Percentiles rank a stretch among this genome's conserved stretches.
phyloP scores from a whole-genome alignment of 225 moss, liverwort and hornwort genomes.

The Marchantia polymorpha region DNA sequence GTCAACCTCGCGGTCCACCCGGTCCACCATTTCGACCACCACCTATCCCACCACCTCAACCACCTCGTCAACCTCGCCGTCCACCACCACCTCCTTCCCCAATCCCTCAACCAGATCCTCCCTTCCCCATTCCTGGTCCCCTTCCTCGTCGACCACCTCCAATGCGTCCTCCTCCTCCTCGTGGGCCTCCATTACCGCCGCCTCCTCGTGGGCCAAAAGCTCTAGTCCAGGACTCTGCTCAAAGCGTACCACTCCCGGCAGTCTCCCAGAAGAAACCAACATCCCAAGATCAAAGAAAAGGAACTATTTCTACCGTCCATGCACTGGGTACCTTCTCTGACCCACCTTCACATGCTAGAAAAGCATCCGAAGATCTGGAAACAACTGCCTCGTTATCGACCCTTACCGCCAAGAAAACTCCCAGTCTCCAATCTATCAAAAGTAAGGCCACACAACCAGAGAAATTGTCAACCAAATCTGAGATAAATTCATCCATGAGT shows the following conservation, averaged over 20 bases:
- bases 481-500: neutral
- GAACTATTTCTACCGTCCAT: neutral
- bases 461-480: neutral
- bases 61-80: slow-evolving; percentile 4
- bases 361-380: neutral
- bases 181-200: neutral
- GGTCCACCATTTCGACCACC: slow-evolving; percentile 3
- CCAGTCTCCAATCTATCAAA: neutral
- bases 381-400: neutral
- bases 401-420: neutral
- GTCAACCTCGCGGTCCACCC: neutral
- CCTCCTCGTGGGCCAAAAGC: neutral
- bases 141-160: slow-evolving; percentile 13
- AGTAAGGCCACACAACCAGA: neutral
- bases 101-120: neutral
- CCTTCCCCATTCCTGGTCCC: slow-evolving; percentile 1
- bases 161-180: slow-evolving; percentile 2
- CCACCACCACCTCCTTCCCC: slow-evolving; percentile 11
- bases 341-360: neutral
- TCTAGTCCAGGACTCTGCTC: neutral
- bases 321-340: neutral
- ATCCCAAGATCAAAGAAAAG: neutral
- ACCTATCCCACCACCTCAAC: neutral
- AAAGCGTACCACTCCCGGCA: neutral
- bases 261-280: neutral